phyloP scores from a whole-genome alignment of 495 filamentous ascomycete species.

The Penicillium taxi region DNA sequence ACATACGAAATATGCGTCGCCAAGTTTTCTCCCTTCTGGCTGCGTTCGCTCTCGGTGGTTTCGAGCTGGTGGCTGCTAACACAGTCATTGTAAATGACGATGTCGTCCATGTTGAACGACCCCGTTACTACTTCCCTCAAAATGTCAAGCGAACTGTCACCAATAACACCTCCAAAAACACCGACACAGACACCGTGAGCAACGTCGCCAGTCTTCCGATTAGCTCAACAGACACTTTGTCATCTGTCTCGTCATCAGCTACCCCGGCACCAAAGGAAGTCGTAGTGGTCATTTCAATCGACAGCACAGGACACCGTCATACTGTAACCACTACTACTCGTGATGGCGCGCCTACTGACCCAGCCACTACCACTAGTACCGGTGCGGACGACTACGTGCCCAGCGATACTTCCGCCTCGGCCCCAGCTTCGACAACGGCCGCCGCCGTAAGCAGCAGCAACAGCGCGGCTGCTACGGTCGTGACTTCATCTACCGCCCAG shows the following conservation, averaged over 20 bases:
- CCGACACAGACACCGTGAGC: neutral
- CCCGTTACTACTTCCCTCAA: constrained; percentile 41
- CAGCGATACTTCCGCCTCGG: neutral
- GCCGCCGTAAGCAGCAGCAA: neutral
- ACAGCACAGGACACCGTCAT: constrained; percentile 10
- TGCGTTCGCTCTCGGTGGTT: constrained; percentile 29
- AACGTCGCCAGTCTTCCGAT: neutral
- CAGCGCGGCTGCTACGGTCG: constrained; percentile 1
- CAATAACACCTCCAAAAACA: constrained; percentile 6
- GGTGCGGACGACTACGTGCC: constrained; percentile 4
- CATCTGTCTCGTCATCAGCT: neutral
- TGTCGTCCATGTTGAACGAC: constrained; percentile 27
- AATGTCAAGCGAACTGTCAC: constrained; percentile 38
- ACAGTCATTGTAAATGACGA: constrained; percentile 13
- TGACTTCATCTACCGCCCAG: constrained; percentile 3
- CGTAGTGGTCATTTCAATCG: constrained; percentile 18
- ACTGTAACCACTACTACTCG: constrained; percentile 14
- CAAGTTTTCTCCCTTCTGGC: constrained; percentile 22
- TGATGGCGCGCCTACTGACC: constrained; percentile 14
- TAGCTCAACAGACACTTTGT: neutral
- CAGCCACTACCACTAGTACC: constrained; percentile 10
- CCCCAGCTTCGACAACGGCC: neutral
- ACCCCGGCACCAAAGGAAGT: constrained; percentile 10
- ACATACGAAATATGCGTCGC: constrained; percentile 23
- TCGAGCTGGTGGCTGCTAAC: constrained; percentile 27